Base-by-base conservation (phyloP, 2,329 filamentous ascomycete species). In the Ceratocystis lukuohia region DNA sequence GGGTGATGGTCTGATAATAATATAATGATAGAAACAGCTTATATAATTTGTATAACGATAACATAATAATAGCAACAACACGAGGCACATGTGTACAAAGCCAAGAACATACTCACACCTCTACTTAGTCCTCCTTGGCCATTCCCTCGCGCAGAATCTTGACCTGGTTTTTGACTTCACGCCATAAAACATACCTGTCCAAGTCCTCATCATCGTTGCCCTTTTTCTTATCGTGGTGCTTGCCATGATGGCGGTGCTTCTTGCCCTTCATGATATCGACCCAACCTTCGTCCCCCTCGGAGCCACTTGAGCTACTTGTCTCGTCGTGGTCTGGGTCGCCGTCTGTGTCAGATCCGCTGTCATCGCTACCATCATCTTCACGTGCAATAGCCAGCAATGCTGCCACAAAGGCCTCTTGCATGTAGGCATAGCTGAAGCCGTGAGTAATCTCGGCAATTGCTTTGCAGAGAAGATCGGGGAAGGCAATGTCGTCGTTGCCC, bases 401-500 rank as follows among this genome's bases (percentile, higher is more conserved):
- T 0, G 84, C 84, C 0, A 88, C 83, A 71, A 88, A 88, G 0
- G 83, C 85, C 72, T 88, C 86, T 71, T 88, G 85, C 73, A 88
- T 80, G 71, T 88, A 88, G 0, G 85, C 85, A 72, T 88, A 88
- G 69, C 82, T 85, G 73, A 88, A 88, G n/a, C 79, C 79, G 30
- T 81, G 74, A 0, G 84, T 88, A 68, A 87, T 84, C 8, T 78
- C 77, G 2, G 85, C 85, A 68, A 88, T 80, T n/a, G 81, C 80
- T 0, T 72, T 71, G 71, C 81, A 84, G 3, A 88, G 77, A 68
- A 77, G 76, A 71, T 83, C 78, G 0, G 84, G 84, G 70, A 88
- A 88, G 5, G 83, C 80, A 50, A 88, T 76, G n/a, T n/a, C 22
- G 12, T 41, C 20, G 7, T 85, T 86, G 69, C 77, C 75, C 45